Base-by-base conservation (phyloP, 352 stramenopile species). In the Phytopythium kandeliae region DNA sequence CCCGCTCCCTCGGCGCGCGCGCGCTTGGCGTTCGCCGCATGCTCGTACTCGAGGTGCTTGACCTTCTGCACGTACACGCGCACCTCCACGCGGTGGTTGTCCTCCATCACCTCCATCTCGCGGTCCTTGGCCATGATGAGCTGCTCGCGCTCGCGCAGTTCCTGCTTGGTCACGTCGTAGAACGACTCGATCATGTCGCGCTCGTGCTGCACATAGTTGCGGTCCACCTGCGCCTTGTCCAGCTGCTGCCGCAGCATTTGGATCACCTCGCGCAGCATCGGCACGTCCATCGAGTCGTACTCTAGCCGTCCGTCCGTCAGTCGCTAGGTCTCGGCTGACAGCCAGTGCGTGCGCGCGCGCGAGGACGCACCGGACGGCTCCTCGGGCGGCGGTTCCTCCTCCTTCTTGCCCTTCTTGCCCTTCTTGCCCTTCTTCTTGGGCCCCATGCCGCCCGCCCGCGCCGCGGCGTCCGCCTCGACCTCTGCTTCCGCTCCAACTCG, bases 201-300 rank as follows among this genome's bases (percentile, higher is more conserved):
- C 61, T 98, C 92, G 51, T 97, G 85, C 65, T 98, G 92, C 40
- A 97, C 89, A 68, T 97, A 97, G 66, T 98, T 98, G 19, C 93
- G 78, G 59, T 98, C 89, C 21, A 89, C 73, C 57, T 91, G 78
- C 1, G 81, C 82, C 62, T 97, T 97, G 36, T 95, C 87, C 16
- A 97, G 67, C 60, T 96, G 86, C 65, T 97, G 89, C 7, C 74
- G 69, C 35, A 97, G 84, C 84, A 96, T 96, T 33, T 92, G 86
- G 44, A 96, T 91, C 55, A 96, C 89, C 62, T 97, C 89, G 42
- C 92, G 85, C 22, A 97, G 85, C 88, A 96, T 97, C 59, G 91
- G 70, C 17, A 96, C 69, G 68, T 97, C 89, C 90, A 97, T 97
- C 36, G 83, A 89, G 54, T 97, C 87, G 55, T 96, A 97, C 44